Evolutionary conservation across 352 stramenopile species (phyloP).

Genomic region (Globisporangium heterothallicum): DNA sequence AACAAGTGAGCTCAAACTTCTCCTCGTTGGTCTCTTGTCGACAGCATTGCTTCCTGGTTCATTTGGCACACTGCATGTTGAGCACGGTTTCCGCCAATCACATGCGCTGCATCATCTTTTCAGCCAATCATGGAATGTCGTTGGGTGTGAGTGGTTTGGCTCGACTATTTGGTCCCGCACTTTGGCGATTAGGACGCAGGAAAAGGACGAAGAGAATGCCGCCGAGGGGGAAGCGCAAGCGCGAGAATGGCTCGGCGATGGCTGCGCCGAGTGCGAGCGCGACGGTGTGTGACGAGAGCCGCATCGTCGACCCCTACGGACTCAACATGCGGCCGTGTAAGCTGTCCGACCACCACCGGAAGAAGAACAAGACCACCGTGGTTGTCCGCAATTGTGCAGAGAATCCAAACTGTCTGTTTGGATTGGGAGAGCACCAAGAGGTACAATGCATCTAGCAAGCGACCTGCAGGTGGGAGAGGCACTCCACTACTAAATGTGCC

Average conservation of each 20-base stretch:
- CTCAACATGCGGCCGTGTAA: slow-evolving; percentile 37
- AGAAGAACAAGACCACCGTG: slow-evolving; percentile 29
- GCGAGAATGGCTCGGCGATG: slow-evolving; percentile 19
- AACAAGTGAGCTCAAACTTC: no score
- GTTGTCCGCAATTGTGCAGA: slow-evolving; percentile 61
- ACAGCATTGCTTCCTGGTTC: no score
- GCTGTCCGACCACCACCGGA: slow-evolving; percentile 53
- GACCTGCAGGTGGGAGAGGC: neutral
- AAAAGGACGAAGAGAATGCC: slow-evolving; percentile 16
- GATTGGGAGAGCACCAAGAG: slow-evolving; percentile 70
- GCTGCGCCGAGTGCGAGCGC: slow-evolving; percentile 8
- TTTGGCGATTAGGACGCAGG: slow-evolving; percentile 2
- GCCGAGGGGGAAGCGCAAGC: slow-evolving; percentile 48
- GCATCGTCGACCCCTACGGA: slow-evolving; percentile 56
- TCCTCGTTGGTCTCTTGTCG: no score
- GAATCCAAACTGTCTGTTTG: slow-evolving; percentile 86
- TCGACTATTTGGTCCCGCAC: neutral
- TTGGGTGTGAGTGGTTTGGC: neutral
- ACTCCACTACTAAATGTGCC: neutral
- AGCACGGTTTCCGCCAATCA: neutral
- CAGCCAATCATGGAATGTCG: neutral
- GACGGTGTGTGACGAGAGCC: slow-evolving; percentile 19
- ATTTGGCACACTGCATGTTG: neutral
- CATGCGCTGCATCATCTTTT: neutral
- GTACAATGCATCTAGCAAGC: slow-evolving; percentile 17